Evolutionary conservation across 1,284 basidiomycete genomes (phyloP), one percentile per base, ranked within the genome.

Genomic region (Mycosarcoma mackinlayi): DNA sequence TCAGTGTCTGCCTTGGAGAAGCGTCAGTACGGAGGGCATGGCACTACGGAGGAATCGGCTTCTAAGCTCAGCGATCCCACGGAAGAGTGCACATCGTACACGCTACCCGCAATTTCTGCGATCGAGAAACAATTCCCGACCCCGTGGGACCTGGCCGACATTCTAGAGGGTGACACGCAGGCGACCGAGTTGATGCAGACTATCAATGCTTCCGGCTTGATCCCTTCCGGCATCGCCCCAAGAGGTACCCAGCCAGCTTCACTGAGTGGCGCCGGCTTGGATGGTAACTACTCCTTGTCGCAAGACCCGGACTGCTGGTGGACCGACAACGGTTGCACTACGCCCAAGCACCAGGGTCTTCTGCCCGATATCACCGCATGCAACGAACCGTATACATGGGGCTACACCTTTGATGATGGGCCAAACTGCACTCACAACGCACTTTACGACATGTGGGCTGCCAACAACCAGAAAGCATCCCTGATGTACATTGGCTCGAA

Each of bases 351-450:
- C 19, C 28, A 56, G 4, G 53, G 50, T 18, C 44, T 86, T 7
- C 44, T 63, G 1, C 60, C 79, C 9, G 85, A 86, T 58, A 61
- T 85, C 9, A 81, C 79, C 7, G 18, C 49, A 3, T 82, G 83
- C 51, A 83, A 84, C 18, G 85, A 86, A 70, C 85, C 86, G 1
- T 60, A 77, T 18, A 86, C 85, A 0, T 87, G 84, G 83, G 86
- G 86, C n/a, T 80, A 85, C 27, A 84, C 84, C 2, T 85, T 85
- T 55, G 86, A 87, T 65, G 86, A 86, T 60, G 86, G 80, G 9
- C 83, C 79, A 10, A 80, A 79, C 62, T 81, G 80, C 78, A 81
- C 82, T 41, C 84, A 85, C 76, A 85, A 86, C 45, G 85, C 84
- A 0, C 83, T 86, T 49, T 87, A 86, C 76, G 84, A 87, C 73